Base-by-base conservation (phyloP, 2,329 filamentous ascomycete species). In the Berkeleyomyces rouxiae region DNA sequence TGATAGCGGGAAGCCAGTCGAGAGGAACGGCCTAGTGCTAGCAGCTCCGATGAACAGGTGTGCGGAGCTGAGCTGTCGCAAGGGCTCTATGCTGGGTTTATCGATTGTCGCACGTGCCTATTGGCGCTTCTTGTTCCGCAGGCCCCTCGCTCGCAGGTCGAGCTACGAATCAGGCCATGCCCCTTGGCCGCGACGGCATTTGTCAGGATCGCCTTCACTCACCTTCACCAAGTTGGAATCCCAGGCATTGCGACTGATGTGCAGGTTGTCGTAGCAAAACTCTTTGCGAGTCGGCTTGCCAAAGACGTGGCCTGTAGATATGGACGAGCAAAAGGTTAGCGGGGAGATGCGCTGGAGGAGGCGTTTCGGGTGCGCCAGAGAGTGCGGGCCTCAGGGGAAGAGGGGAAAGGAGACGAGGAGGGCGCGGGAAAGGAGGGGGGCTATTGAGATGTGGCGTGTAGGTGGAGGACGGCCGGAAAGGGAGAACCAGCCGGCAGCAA, bases 181-280 rank as follows among this genome's bases (percentile, higher is more conserved):
- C 47, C 47, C 47, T 31, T 51, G 23, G 23, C 13, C 47, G 6
- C 11, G 40, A 7, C 40, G 40, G 16, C 47, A 16, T 16, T 36
- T 10, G 31, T 51, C 23, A 31, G 47, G 33, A 51, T 51, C 16
- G 47, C n/a, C 1, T 23, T 23, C 23, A 67, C 80, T 73, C 74
- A 95, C 90, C 86, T 97, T 97, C 77, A 97, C 82, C 71, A 99
- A 79, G 78, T 99, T 99, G 71, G 91, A 96, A 75, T 99, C 93
- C 93, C 93, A 99, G 63, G 93, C 93, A 84, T 99, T 99, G 76
- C 87, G 89, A 71, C 90, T 96, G 75, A 99, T 90, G 73, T 90
- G 89, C 69, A 99, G 79, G 75, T 97, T 97, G 76, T 99, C 93
- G 77, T 97, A 99, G 80, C 91, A 96, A 82, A 89, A 88, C 74